phyloP scores from a whole-genome alignment of 139 green algal species.

The Monoraphidium neglectum region DNA sequence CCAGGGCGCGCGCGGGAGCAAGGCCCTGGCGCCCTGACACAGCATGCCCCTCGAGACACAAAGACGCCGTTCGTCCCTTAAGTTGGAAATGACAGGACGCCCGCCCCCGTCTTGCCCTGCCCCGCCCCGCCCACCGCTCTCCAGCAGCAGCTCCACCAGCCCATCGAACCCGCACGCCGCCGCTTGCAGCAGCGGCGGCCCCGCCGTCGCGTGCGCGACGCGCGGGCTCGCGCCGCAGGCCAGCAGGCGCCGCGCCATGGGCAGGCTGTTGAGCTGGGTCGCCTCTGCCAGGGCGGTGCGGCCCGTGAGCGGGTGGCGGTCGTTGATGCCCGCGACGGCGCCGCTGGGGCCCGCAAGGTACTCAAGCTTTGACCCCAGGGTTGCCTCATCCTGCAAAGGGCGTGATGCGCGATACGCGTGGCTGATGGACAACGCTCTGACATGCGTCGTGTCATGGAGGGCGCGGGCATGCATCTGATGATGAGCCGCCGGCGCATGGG shows the following conservation, averaged over 20 bases:
- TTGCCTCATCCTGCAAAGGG: conserved; percentile 34
- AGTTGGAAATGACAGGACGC: no score
- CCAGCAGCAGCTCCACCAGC: conserved; percentile 48
- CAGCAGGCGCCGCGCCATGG: conserved; percentile 45
- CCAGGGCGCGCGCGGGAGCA: no score
- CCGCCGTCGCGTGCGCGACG: conserved; percentile 40
- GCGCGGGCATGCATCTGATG: no score
- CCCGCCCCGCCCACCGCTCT: no score
- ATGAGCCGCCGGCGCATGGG: no score
- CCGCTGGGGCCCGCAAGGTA: conserved; percentile 15
- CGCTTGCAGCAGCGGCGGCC: conserved; percentile 31
- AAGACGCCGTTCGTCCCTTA: no score
- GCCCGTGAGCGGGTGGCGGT: conserved; percentile 32
- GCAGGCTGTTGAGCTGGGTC: conserved; percentile 32
- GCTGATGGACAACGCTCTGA: no score
- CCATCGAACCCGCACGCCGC: conserved; percentile 34
- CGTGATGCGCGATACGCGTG: no score
- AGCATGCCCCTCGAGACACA: no score
- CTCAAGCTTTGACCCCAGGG: conserved; percentile 31
- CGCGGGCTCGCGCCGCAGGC: conserved; percentile 45
- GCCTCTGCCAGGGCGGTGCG: conserved; percentile 57
- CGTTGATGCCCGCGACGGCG: conserved; percentile 14
- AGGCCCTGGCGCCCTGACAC: no score
- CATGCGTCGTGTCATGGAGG: no score
- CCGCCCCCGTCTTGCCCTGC: no score